Base-by-base conservation (phyloP, 2,329 filamentous ascomycete species). In the Chrysosphaeria jannelii region DNA sequence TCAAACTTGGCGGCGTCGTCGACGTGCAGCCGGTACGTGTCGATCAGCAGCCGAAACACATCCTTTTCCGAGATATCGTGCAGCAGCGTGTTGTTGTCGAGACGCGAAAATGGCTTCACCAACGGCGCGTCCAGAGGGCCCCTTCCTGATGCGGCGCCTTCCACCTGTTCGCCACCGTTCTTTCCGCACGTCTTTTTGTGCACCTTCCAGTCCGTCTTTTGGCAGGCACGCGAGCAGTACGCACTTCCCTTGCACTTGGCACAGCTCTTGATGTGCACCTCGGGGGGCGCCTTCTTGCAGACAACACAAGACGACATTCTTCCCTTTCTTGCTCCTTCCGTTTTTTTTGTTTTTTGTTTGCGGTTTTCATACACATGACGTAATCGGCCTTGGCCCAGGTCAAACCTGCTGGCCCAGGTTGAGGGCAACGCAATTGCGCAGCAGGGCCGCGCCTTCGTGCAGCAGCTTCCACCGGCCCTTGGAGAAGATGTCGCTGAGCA, bases 401-500 rank as follows among this genome's bases (percentile, higher is more conserved):
- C 20, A 21, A 23, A 16, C 17, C n/a, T n/a, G n/a, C n/a, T 26
- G 22, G 10, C 41, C 42, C 5, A 40, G 38, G 29, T 55, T 55
- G 11, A 55, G 40, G 29, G 61, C 51, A 31, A 89, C 72, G 40
- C 79, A 90, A 39, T 78, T 85, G 26, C 55, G 64, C 37, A 93
- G 43, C 29, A 90, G 47, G 12, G 61, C 68, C 15, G 71, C 70
- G 17, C 76, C 81, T 43, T 93, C 85, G 27, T 85, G 68, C 30
- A 93, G 49, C 25, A 93, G 47, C 48, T 93, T 79, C 81, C 81
- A 93, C 23, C 78, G 57, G 15, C 78, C 78, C 35, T 67, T 66
- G 32, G 57, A 53, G 39, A 93, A 91, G 19, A 70, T 69, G 27
- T 76, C 69, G 30, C 68, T 65, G 28, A 97, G 54, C 16, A 90